Conservation (phyloP, 768 basidiomycete genomes). For the Daedaleopsis sinensis region DNA sequence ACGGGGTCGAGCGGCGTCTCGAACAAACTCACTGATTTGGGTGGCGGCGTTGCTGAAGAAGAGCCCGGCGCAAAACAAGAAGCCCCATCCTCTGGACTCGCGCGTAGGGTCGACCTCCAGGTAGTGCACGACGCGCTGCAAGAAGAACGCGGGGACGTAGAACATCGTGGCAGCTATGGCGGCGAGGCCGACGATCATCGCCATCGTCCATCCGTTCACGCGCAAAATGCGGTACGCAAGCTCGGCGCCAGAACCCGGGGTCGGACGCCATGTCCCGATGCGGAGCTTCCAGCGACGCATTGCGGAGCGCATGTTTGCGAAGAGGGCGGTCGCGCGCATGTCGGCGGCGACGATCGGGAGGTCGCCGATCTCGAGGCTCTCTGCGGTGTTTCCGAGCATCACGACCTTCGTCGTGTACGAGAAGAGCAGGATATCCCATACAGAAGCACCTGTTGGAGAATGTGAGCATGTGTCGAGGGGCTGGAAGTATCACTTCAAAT, state of each 20-base stretch:
- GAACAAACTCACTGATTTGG: conserved; percentile 42
- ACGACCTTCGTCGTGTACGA: conserved; percentile 88
- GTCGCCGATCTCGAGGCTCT: conserved; percentile 84
- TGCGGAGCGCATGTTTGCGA: conserved; percentile 62
- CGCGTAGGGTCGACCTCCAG: conserved; percentile 65
- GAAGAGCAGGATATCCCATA: conserved; percentile 73
- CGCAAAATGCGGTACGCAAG: conserved; percentile 63
- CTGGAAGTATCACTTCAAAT: not conserved
- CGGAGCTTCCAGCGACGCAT: conserved; percentile 53
- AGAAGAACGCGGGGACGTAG: conserved; percentile 64
- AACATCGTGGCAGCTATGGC: conserved; percentile 60
- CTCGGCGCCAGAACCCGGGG: conserved; percentile 63
- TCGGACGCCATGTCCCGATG: conserved; percentile 60
- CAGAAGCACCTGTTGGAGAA: conserved; percentile 50
- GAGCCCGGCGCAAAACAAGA: conserved; percentile 62
- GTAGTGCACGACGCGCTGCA: conserved; percentile 62
- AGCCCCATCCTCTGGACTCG: conserved; percentile 67
- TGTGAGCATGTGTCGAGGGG: not conserved
- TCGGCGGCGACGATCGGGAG: conserved; percentile 77
- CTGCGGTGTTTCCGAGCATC: conserved; percentile 74
- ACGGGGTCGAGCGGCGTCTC: not conserved
- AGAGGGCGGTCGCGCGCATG: conserved; percentile 71
- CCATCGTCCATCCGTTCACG: conserved; percentile 51
- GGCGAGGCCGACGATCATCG: conserved; percentile 52
- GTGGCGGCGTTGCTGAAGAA: conserved; percentile 47